Evolutionary conservation across 495 filamentous ascomycete genomes (phyloP), one percentile per base, ranked within the genome.

Genomic region (Tuber brumale): DNA sequence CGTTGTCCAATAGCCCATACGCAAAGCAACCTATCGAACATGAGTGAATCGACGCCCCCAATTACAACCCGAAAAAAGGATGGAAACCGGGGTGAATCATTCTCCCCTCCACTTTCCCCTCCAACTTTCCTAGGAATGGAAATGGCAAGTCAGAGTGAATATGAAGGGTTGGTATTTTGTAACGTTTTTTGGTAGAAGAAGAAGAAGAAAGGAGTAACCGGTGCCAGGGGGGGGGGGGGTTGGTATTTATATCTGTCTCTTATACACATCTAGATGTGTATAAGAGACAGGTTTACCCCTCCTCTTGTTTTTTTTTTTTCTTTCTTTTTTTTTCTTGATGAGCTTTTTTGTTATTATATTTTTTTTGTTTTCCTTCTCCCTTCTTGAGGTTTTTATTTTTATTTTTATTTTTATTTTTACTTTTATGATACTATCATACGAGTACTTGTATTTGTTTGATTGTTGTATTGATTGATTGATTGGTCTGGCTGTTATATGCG

Each of bases 21-120:
- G 27, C 31, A 76, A 1, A 39, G 2, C 18, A 73, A 76, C 76
- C 71, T 44, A 80, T 75, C 57, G 75, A 74, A 80, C 78, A 80
- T 80, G 72, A 80, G 77, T 31, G 16, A 66, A 80, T 80, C 79
- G 80, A 72, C 79, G 79, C 71, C 76, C 43, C 74, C 74, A 6
- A 43, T 43, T 10, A 43, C 42, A 43, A 43, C 35, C 35, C 48
- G 35, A 70, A 66, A 70, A 66, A 71, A 76, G 71, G 79, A 80
- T 69, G 57, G 37, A 39, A 39, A 41, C 48, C 79, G 71, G 61
- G 45, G 46, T 70, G 27, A 41, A 27, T 81, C 76, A 43, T 70
- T 92, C 89, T 92, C 83, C 89, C 91, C 89, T 90, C 87, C 90
- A 87, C 79, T 92, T 92, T 92, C 90, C 91, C 90, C 89, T 92